Percentiles rank a stretch among this genome's conserved stretches.
phyloP scores from a whole-genome alignment of 306 rosid genomes.

The Prunus dulcis region DNA sequence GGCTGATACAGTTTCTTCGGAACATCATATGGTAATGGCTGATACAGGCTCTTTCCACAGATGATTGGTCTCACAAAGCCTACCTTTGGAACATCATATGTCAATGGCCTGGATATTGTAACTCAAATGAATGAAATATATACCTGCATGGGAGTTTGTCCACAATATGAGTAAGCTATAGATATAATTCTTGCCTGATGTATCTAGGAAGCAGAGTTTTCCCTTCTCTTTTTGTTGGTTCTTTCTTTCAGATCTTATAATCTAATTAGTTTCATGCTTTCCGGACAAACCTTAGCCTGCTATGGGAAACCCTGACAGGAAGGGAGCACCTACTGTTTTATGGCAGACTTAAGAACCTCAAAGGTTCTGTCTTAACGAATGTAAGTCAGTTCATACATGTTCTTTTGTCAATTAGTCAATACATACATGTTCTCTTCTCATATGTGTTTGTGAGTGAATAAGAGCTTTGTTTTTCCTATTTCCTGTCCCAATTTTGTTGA shows the following conservation, averaged over 20 bases:
- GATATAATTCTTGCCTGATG: not conserved
- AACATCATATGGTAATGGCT: too few species aligned
- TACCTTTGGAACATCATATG: slow-evolving; percentile 69
- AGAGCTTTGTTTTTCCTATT: not conserved
- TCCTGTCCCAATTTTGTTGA: slow-evolving; percentile 15
- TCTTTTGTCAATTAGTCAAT: too few species aligned
- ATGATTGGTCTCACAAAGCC: slow-evolving; percentile 94
- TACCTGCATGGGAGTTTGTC: slow-evolving; percentile 95
- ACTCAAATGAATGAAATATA: slow-evolving; percentile 74
- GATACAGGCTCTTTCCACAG: slow-evolving; percentile 29
- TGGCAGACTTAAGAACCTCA: slow-evolving; percentile 92
- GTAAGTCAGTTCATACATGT: slow-evolving; percentile 37
- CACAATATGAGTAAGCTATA: slow-evolving; percentile 75
- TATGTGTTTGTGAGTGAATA: too few species aligned
- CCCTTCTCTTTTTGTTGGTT: too few species aligned
- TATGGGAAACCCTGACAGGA: slow-evolving; percentile 86
- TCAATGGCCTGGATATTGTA: slow-evolving; percentile 72
- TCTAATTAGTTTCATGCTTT: slow-evolving; percentile 1
- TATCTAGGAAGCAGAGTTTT: too few species aligned
- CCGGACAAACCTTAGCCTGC: slow-evolving; percentile 46
- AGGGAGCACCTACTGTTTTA: slow-evolving; percentile 92
- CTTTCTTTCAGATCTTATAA: not conserved
- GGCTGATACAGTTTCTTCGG: too few species aligned
- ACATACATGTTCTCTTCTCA: not conserved
- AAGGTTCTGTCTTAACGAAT: slow-evolving; percentile 58